Conservation (phyloP, 306 rosid genomes). For the Spatholobus suberectus region DNA sequence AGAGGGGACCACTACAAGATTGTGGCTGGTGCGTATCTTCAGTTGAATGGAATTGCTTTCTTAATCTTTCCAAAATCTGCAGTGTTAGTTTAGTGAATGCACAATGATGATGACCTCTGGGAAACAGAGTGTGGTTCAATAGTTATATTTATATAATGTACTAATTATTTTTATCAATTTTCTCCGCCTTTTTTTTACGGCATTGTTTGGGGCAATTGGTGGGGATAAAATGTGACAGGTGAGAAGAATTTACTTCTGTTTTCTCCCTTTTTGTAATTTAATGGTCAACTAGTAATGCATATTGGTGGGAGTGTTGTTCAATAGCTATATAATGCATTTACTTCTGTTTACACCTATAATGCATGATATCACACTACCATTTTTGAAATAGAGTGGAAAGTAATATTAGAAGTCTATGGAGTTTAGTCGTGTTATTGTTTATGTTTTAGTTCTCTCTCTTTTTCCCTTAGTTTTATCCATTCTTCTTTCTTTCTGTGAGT, state of each 20-base stretch:
- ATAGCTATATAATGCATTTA: background rate
- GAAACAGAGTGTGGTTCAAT: constrained; percentile 19
- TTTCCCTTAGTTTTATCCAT: background rate
- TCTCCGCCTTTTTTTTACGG: background rate
- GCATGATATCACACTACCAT: constrained; percentile 10
- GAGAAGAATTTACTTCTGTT: constrained; percentile 18
- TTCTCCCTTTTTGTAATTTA: background rate
- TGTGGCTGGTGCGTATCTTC: constrained; percentile 76
- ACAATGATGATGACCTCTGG: constrained; percentile 17
- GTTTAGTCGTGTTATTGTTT: background rate
- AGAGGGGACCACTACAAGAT: constrained; percentile 80
- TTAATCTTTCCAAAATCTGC: constrained; percentile 31
- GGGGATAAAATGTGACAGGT: background rate
- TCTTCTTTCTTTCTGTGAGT: constrained; percentile 16
- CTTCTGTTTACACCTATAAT: constrained; percentile 11
- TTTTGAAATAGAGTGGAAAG: background rate
- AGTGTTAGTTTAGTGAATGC: constrained; percentile 8
- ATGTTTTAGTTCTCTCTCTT: background rate
- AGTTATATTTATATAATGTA: background rate
- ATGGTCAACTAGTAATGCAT: constrained; percentile 2
- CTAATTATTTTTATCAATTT: background rate
- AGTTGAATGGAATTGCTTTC: constrained; percentile 41
- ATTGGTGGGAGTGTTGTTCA: background rate
- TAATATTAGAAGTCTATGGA: constrained; percentile 5
- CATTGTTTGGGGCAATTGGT: constrained; percentile 1